Base-by-base conservation (phyloP, 1,139 yeast species). In the Debaryomycetaceae sp. region DNA sequence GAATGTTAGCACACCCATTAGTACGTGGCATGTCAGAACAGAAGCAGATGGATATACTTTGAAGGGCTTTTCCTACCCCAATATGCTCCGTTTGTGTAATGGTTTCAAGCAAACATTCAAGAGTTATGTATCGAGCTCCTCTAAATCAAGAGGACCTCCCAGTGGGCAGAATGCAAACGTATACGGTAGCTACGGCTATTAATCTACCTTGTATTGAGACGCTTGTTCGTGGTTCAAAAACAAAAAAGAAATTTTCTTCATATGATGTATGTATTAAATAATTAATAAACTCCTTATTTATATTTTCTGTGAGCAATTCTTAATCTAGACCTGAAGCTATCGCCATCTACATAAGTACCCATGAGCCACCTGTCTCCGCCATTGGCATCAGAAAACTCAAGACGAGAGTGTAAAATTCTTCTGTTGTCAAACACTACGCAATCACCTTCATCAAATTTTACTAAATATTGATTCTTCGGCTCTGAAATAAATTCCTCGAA, bases 21-120 rank as follows among this genome's bases (percentile, higher is more conserved):
- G 81, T 51, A 82, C 88, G 4, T 88, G 97, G 96, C 87, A 87
- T 55, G 96, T 92, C 31, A 85, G 82, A 62, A 88, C 89, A 9
- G 83, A 86, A 41, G 89, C 94, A 29, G 84, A 83, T 47, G 98
- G 98, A 5, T 92, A 79, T 58, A 81, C 80, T 53, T 72, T 92
- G 59, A 81, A 82, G 59, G 84, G 84, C 19, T 85, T 85, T 58
- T 78, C 81, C 19, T 92, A 91, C 59, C 92, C 96, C 17, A 89
- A 86, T 58, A 88, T 92, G 74, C 81, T 81, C 46, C 80, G 87
- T 47, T 74, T 92, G 54, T 87, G 96, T 67, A 92, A 92, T 56
- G 99, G 98, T 16, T 94, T 92, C 79, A 92, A 92, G 71, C 75
- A 70, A 49, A 68, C 74, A 11, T 70, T 67, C 56, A 71, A 71